Base-by-base conservation (phyloP, 805 yeast species). In the Pichia rugopelliculosa region DNA sequence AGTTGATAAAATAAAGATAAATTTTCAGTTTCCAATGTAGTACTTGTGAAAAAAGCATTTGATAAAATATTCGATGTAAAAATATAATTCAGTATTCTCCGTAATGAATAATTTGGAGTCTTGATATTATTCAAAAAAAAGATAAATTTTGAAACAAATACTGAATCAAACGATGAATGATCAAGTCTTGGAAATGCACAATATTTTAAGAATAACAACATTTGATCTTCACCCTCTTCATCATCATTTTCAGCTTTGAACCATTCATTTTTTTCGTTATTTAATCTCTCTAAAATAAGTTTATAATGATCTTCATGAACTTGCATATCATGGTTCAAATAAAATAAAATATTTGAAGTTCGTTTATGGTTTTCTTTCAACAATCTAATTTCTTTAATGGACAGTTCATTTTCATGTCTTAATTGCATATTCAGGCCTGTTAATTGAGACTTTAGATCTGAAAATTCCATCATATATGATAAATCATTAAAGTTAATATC, bases 101-200 rank as follows among this genome's bases (percentile, higher is more conserved):
- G 15, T 30, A 30, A n/a, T 10, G 63, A 55, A 18, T 67, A 67
- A 2, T 72, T 72, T 0, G 62, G 51, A 0, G 68, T 56, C 7
- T 62, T 52, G 22, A 69, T 43, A 0, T 66, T 59, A 46, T 81
- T 78, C 18, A 80, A 56, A 39, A 71, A 66, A 48, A 78, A 73
- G 9, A 88, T 52, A 57, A 89, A 87, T 47, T 72, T 70, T 0
- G 85, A 78, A 33, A 80, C 65, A 59, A 68, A 90, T 0, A 84
- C 70, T 0, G 96, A 95, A 66, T 89, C 97, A 52, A 82, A 76
- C 0, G 95, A 80, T 0, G 96, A 86, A 53, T 84, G 88, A 2
- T 84, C 62, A 4, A 82, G 74, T 53, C 97, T 71, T 11, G 96
- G 96, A 12, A 89, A 63, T 7, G 87, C 56, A 62, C 96, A 87